A percentile compares a stretch with the other conserved stretches of the same genome.
Evolutionary conservation across 305 asterid genomes (phyloP).

Genomic region (Fraxinus sp.): DNA sequence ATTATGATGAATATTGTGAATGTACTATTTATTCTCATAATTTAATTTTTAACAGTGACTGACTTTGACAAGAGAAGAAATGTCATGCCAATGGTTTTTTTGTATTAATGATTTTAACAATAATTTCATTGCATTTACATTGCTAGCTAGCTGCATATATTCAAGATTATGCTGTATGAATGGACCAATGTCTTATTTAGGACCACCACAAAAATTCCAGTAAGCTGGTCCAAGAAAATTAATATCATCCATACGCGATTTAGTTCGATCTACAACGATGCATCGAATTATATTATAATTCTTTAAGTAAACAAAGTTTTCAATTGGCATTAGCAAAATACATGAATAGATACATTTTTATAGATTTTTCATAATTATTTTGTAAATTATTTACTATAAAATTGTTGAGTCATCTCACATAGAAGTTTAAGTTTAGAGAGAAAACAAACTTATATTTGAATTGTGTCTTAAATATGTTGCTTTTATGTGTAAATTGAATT

Average conservation of each 20-base stretch:
- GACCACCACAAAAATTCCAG: slow-evolving; percentile 27
- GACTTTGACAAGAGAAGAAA: slow-evolving; percentile 36
- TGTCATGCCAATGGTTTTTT: slow-evolving; percentile 25
- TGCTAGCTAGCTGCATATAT: background rate
- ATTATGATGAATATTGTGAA: background rate
- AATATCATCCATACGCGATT: background rate
- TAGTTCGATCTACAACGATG: background rate
- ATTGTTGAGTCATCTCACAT: background rate
- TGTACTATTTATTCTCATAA: slow-evolving; percentile 18
- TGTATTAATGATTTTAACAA: slow-evolving; percentile 24
- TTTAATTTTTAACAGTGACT: slow-evolving; percentile 1
- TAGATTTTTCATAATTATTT: too few species aligned
- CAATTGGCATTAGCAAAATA: background rate
- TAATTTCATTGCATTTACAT: slow-evolving; percentile 27
- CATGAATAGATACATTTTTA: background rate
- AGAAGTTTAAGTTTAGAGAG: background rate
- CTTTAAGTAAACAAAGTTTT: background rate
- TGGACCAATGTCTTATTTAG: slow-evolving; percentile 17
- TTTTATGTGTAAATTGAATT: too few species aligned
- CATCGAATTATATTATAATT: background rate
- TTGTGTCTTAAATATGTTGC: background rate
- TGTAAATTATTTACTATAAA: too few species aligned
- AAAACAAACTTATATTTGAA: background rate
- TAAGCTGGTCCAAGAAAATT: slow-evolving; percentile 16
- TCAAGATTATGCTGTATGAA: slow-evolving; percentile 10